These are phyloP conservation scores for Cucurbita moschata DNA, from an alignment of 306 rosid genomes.

Conservation along the genomic window DNA sequence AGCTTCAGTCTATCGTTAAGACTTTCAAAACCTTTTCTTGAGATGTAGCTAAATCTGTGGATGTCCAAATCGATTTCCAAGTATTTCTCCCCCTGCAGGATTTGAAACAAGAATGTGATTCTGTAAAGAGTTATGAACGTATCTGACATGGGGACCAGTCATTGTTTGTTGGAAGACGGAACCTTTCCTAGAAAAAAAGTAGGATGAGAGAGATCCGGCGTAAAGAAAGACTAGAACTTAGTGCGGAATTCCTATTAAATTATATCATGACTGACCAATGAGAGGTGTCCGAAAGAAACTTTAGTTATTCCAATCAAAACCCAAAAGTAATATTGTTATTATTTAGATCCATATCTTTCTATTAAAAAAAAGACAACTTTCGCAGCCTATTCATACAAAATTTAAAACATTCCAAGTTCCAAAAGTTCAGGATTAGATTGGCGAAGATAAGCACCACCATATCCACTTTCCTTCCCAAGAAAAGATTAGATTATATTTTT, in stretches of 20 bases:
- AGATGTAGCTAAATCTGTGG: conserved; percentile 82
- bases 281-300: neutral
- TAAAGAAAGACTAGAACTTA: neutral
- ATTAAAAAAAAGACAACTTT: neutral
- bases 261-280: neutral
- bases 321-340: neutral
- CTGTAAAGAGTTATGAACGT: neutral
- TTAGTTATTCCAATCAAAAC: neutral
- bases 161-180: neutral
- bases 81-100: conserved; percentile 84
- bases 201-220: neutral
- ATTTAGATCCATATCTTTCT: neutral
- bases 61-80: conserved; percentile 90
- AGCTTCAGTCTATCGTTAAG: conserved; percentile 64
- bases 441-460: neutral
- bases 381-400: neutral
- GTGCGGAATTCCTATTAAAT: neutral
- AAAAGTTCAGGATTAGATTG: neutral
- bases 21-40: conserved; percentile 86
- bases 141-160: neutral
- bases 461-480: neutral
- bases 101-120: neutral
- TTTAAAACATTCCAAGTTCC: neutral
- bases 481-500: neutral
- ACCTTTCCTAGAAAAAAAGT: neutral